Evolutionary conservation across 1,139 yeast genomes (phyloP).

Genomic region (Schwanniomyces etchellsii): DNA sequence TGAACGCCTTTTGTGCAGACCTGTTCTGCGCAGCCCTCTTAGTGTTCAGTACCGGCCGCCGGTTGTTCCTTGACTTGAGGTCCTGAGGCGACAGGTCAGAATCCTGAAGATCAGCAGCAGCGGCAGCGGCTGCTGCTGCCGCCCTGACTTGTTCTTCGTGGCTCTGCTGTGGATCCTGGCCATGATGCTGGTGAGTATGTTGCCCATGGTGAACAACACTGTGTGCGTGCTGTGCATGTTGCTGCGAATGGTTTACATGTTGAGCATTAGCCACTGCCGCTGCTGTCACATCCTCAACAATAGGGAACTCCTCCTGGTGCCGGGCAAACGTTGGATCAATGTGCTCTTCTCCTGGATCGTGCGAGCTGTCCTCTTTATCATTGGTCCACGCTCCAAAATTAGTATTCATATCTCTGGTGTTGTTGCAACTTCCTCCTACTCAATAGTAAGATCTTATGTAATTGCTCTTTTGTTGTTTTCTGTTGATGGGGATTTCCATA

Average conservation of each 20-base stretch:
- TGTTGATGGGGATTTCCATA: conserved; percentile 2
- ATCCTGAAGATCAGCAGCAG: conserved; percentile 6
- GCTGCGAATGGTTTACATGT: conserved; percentile 8
- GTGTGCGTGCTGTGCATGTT: conserved; percentile 7
- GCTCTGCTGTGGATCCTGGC: conserved; percentile 4
- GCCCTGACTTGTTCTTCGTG: conserved; percentile 10
- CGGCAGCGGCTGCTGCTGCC: conserved; percentile 11
- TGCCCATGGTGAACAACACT: conserved; percentile 5
- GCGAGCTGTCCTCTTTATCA: conserved; percentile 13
- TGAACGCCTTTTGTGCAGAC: conserved; percentile 82
- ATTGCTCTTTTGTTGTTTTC: conserved; percentile 2
- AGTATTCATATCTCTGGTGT: conserved; percentile 15
- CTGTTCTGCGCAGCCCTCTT: conserved; percentile 88
- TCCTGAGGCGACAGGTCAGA: conserved; percentile 4
- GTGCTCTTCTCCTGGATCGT: conserved; percentile 13
- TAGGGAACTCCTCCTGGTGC: conserved; percentile 18
- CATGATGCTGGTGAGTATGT: conserved; percentile 5
- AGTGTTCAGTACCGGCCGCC: conserved; percentile 50
- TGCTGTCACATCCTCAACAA: conserved; percentile 27
- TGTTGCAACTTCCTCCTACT: conserved; percentile 2
- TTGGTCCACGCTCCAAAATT: conserved; percentile 20
- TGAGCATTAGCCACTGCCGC: conserved; percentile 25
- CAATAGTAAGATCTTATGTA: conserved; percentile 8
- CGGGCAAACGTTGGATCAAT: conserved; percentile 30
- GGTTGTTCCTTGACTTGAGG: conserved; percentile 8